Evolutionary conservation across 2,329 filamentous ascomycete genomes (phyloP).

Genomic region (Verticillium zaregamsianum): DNA sequence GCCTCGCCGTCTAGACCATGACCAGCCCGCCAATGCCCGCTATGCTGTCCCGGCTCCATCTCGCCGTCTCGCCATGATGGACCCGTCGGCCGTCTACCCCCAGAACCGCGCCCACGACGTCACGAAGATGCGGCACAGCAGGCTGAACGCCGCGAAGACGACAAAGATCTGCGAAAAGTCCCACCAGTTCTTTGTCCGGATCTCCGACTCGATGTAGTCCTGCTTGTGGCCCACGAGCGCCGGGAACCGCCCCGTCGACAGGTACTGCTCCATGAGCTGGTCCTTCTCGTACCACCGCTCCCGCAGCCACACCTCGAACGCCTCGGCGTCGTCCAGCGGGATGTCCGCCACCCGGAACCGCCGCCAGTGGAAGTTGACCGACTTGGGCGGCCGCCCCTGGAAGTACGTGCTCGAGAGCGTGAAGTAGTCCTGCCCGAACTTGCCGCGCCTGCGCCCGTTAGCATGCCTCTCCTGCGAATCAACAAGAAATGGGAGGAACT

Average conservation of each 20-base stretch:
- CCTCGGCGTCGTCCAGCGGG: conserved; percentile 66
- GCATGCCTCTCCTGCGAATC: not conserved
- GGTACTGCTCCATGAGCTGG: conserved; percentile 77
- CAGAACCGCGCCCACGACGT: conserved; percentile 16
- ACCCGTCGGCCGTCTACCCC: not conserved
- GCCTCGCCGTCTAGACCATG: not conserved
- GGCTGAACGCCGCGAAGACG: conserved; percentile 39
- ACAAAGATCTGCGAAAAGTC: conserved; percentile 53
- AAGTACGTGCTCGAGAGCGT: conserved; percentile 84
- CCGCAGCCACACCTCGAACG: conserved; percentile 81
- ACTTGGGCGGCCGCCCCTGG: conserved; percentile 83
- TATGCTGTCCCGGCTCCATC: not conserved
- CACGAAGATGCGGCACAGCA: conserved; percentile 35
- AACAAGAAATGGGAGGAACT: conserved; percentile 33
- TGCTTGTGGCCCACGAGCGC: conserved; percentile 47
- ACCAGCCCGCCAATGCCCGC: not conserved
- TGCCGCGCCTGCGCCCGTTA: conserved; percentile 53
- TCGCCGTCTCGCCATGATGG: too few species aligned
- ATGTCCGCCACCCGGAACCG: conserved; percentile 78
- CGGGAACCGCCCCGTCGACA: conserved; percentile 75
- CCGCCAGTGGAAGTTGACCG: conserved; percentile 95
- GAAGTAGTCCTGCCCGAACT: conserved; percentile 89
- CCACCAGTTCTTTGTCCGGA: conserved; percentile 48
- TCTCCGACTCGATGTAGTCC: conserved; percentile 53
- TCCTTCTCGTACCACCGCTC: conserved; percentile 93